Evolutionary conservation across 1,284 basidiomycete genomes (phyloP).

Genomic region (Waitea zeae): DNA sequence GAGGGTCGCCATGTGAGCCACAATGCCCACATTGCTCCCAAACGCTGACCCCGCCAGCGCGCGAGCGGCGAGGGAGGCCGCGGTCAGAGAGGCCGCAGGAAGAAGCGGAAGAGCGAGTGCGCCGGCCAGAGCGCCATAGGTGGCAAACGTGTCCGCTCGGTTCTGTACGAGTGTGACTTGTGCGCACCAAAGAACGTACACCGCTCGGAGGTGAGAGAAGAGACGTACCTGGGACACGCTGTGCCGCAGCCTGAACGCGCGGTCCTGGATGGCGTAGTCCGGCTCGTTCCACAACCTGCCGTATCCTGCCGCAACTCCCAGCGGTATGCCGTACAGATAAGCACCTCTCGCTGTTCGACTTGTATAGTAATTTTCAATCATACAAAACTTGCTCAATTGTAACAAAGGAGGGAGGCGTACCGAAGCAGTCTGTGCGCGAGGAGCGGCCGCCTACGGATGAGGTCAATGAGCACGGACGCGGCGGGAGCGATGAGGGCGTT

Average conservation of each 20-base stretch:
- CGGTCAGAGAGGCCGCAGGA: background rate
- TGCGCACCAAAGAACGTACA: background rate
- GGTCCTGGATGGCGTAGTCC: background rate
- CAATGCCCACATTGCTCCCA: background rate
- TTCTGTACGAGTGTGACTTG: too few species aligned
- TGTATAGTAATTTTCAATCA: too few species aligned
- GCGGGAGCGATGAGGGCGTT: background rate
- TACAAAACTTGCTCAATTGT: too few species aligned
- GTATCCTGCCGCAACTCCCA: too few species aligned
- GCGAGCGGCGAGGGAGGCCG: background rate
- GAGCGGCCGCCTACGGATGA: background rate
- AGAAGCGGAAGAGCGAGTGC: background rate
- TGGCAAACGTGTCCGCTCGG: background rate
- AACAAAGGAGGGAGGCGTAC: too few species aligned
- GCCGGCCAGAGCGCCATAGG: background rate
- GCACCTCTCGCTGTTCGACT: too few species aligned
- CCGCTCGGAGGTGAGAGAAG: background rate
- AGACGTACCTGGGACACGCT: background rate
- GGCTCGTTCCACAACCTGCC: background rate
- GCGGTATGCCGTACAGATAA: too few species aligned
- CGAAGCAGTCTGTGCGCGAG: background rate
- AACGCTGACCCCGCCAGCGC: background rate
- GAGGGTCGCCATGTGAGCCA: background rate
- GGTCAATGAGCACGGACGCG: background rate
- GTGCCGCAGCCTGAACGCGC: background rate